Base-by-base conservation (phyloP, 2,329 filamentous ascomycete species). In the Alternaria panax region DNA sequence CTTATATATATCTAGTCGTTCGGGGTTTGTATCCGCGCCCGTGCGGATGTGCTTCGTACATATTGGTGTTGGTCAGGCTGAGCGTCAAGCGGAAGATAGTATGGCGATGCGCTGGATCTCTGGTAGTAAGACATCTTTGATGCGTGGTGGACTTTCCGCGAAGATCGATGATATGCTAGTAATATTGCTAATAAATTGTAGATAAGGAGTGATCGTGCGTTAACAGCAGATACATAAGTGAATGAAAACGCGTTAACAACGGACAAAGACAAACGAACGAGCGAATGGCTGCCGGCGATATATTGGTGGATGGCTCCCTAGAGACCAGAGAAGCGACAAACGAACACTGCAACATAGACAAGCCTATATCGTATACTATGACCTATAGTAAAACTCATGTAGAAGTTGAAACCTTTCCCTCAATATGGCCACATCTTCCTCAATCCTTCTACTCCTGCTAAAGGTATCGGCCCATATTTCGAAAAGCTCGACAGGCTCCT, bases 1-100 rank as follows among this genome's bases (percentile, higher is more conserved):
- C 20, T 43, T 40, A 60, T 42, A n/a, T 43, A 57, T 25, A 53
- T 27, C 60, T 57, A 62, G 22, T 60, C 48, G 8, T 40, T 41
- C 1, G 22, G 16, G 8, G 22, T 24, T 7, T 43, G 24, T 8
- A 8, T 24, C 1, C 28, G 14, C 4, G 12, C 30, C 5, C 53
- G 16, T 14, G 48, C 41, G 12, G 30, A 34, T 6, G 8, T n/a
- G 30, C 51, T 43, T 30, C 25, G 45, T 14, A 22, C 34, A 36
- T 38, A 45, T n/a, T n/a, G 57, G 7, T 40, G 41, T 16, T 24
- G 40, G 46, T 38, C 46, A 1, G 52, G 20, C 11, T 28, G 34
- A 7, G 16, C 22, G 4, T 59, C 43, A 38, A 41, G 56, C 1
- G 40, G 32, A 27, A 32, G 32, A 28, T 47, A 38, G 12, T 41